These are phyloP conservation scores for Erodium texanum DNA, from an alignment of 441 rosid genomes.

Conservation along the genomic window DNA sequence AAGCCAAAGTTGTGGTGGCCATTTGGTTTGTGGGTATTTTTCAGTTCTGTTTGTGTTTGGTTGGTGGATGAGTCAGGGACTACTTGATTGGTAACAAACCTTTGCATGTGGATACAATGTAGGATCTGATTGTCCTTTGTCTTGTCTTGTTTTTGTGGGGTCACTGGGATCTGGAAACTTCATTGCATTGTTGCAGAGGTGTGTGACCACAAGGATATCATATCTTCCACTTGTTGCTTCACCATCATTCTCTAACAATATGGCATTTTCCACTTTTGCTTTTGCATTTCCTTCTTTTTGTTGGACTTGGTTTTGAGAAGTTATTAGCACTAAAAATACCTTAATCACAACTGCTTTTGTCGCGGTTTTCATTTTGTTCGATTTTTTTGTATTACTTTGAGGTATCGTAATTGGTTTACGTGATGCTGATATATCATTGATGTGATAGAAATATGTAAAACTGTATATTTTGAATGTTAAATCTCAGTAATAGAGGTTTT, in stretches of 20 bases:
- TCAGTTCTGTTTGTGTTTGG: conserved; percentile 1
- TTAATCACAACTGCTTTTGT: too few relatives aligned
- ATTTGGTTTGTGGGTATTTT: conserved; percentile 9
- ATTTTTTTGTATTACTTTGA: too few relatives aligned
- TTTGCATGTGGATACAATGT: conserved; percentile 5
- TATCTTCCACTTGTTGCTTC: too few relatives aligned
- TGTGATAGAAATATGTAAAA: too few relatives aligned
- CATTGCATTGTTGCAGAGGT: conserved; percentile 12
- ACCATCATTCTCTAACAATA: background rate
- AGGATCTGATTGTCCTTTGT: background rate
- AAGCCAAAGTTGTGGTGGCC: conserved; percentile 4
- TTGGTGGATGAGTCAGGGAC: conserved; percentile 6
- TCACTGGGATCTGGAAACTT: conserved; percentile 6
- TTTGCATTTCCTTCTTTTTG: background rate
- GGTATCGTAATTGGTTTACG: too few relatives aligned
- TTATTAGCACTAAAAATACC: too few relatives aligned
- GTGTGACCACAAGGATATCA: background rate
- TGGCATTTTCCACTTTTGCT: background rate
- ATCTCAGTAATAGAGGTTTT: too few relatives aligned
- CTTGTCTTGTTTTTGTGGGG: conserved; percentile 16
- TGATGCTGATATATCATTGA: too few relatives aligned
- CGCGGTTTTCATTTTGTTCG: too few relatives aligned
- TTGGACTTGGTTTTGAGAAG: background rate
- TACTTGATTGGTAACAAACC: conserved; percentile 18
- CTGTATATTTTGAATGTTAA: too few relatives aligned